Evolutionary conservation across 345 rosid genomes (phyloP).

Genomic region (Trapa incisa): DNA sequence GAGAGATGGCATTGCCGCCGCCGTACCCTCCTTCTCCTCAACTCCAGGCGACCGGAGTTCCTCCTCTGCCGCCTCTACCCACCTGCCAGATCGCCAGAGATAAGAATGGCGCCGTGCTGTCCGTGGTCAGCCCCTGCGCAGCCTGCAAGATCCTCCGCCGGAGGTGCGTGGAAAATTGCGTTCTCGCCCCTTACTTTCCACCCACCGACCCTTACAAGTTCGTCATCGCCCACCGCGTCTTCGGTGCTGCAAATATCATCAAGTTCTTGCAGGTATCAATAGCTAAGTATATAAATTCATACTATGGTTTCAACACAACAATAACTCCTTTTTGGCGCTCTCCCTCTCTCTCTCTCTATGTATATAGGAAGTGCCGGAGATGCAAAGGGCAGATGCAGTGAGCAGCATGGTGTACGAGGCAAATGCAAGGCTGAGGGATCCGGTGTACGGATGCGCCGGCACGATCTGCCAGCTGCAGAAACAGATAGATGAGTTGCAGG

Average conservation of each 20-base stretch:
- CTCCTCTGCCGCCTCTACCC: too few species aligned
- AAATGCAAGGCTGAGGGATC: conserved; percentile 63
- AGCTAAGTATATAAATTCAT: too few species aligned
- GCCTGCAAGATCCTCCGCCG: conserved; percentile 73
- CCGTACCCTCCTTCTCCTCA: background rate
- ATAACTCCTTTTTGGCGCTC: too few species aligned
- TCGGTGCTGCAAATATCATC: conserved; percentile 60
- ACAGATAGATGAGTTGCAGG: conserved; percentile 48
- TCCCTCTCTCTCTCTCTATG: too few species aligned
- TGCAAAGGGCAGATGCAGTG: conserved; percentile 46
- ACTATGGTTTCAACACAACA: too few species aligned
- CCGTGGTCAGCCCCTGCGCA: conserved; percentile 53
- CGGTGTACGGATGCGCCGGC: conserved; percentile 69
- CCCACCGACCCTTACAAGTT: conserved; percentile 58
- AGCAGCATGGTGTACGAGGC: conserved; percentile 94
- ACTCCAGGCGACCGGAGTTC: background rate
- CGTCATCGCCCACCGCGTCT: conserved; percentile 56
- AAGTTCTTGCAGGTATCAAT: conserved; percentile 46
- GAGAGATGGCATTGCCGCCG: background rate
- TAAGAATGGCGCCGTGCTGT: background rate
- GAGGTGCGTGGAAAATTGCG: conserved; percentile 47
- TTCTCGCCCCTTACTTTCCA: conserved; percentile 65
- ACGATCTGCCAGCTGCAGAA: conserved; percentile 45
- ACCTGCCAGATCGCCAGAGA: conserved; percentile 6
- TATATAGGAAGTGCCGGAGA: conserved; percentile 7